phyloP scores from a whole-genome alignment of 192 early-diverging fungal genomes.

The Thamnidium elegans region DNA sequence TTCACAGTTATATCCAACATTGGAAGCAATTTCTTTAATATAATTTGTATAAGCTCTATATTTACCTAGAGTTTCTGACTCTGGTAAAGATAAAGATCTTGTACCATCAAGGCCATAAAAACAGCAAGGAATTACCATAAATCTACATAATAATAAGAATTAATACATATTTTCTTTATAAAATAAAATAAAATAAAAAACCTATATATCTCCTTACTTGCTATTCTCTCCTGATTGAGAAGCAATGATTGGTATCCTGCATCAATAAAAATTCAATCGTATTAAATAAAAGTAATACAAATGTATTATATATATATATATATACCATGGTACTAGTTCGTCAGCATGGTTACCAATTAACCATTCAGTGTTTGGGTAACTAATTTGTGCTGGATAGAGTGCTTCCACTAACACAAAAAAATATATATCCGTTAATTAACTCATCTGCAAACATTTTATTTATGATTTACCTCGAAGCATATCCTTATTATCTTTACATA shows the following conservation, averaged over 20 bases:
- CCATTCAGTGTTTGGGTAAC: constrained; percentile 62
- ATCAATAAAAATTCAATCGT: constrained; percentile 1
- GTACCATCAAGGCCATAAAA: constrained; percentile 70
- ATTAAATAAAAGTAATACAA: constrained; percentile 6
- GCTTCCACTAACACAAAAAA: constrained; percentile 49
- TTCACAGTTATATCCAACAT: constrained; percentile 59
- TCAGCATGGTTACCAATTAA: constrained; percentile 89
- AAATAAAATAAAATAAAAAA: background rate
- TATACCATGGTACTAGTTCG: constrained; percentile 77
- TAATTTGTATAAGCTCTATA: constrained; percentile 69
- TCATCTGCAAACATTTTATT: constrained; percentile 4
- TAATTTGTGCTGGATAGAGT: constrained; percentile 47
- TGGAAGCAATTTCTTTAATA: constrained; percentile 46
- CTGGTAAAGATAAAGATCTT: constrained; percentile 46
- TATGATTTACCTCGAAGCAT: constrained; percentile 46
- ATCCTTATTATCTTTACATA: constrained; percentile 40
- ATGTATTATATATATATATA: no score
- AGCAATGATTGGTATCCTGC: constrained; percentile 73
- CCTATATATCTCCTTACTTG: constrained; percentile 36
- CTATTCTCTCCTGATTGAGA: constrained; percentile 42
- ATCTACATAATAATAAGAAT: constrained; percentile 37
- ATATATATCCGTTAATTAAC: constrained; percentile 4
- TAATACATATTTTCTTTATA: background rate
- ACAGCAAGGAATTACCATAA: constrained; percentile 84
- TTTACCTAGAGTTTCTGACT: constrained; percentile 51